phyloP scores from a whole-genome alignment of 2,329 filamentous ascomycete genomes.

The Colletotrichum brevisporum region DNA sequence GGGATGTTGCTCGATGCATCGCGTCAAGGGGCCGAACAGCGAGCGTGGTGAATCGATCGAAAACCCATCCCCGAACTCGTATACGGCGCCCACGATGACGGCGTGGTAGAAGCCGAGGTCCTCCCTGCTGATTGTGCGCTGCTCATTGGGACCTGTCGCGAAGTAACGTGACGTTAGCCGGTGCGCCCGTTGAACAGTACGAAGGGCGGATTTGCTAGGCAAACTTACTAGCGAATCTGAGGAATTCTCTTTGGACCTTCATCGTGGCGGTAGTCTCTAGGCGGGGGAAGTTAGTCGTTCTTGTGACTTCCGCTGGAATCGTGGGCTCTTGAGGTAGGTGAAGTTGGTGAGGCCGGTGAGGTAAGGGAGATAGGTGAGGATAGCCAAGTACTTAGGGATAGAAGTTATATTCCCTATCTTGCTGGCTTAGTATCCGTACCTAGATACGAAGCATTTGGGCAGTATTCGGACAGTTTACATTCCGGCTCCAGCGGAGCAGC shows the following conservation, averaged over 20 bases:
- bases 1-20: constrained; percentile 55
- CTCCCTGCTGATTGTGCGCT: constrained; percentile 56
- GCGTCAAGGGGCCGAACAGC: constrained; percentile 50
- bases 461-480: too few relatives aligned
- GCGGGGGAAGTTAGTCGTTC: too few relatives aligned
- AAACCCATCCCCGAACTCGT: constrained; percentile 44
- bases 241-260: background rate
- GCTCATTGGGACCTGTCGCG: constrained; percentile 55
- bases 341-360: too few relatives aligned
- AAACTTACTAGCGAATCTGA: background rate
- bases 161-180: background rate
- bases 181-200: background rate
- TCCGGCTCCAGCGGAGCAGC: too few relatives aligned
- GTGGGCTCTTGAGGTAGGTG: too few relatives aligned
- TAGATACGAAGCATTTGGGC: too few relatives aligned
- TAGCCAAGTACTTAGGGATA: too few relatives aligned
- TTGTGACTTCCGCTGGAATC: too few relatives aligned
- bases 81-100: constrained; percentile 54
- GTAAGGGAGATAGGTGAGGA: too few relatives aligned
- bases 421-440: too few relatives aligned
- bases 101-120: constrained; percentile 56
- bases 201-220: background rate
- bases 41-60: constrained; percentile 43
- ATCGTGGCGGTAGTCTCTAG: background rate
- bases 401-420: too few relatives aligned